Percentiles rank a stretch among this genome's conserved stretches.
phyloP scores from a whole-genome alignment of 2,329 filamentous ascomycete genomes.

The Verticillium alfalfae region DNA sequence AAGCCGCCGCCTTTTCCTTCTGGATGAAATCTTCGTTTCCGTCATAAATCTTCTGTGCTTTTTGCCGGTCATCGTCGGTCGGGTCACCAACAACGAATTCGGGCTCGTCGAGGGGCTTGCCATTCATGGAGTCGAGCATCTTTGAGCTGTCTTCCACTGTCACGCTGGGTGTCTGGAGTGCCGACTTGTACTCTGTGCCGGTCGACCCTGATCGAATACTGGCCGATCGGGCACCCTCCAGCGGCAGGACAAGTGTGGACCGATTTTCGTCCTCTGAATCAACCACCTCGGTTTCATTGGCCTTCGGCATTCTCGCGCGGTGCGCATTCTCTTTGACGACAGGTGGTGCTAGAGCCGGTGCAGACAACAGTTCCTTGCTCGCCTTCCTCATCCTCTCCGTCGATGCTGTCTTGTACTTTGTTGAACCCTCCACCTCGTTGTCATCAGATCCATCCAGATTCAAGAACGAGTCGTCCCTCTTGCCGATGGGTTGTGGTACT shows the following conservation, averaged over 20 bases:
- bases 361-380: neutral
- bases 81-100: constrained; percentile 53
- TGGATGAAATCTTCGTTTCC: constrained; percentile 76
- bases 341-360: neutral
- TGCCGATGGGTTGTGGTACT: constrained; percentile 20
- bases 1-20: constrained; percentile 76
- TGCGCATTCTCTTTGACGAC: constrained; percentile 20
- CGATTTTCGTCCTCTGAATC: constrained; percentile 25
- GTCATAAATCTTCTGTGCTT: constrained; percentile 77
- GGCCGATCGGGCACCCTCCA: constrained; percentile 29
- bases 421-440: constrained; percentile 24
- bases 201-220: constrained; percentile 29
- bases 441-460: constrained; percentile 44
- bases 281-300: constrained; percentile 13
- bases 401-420: constrained; percentile 6
- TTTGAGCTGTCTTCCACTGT: constrained; percentile 35
- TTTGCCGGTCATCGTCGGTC: constrained; percentile 65
- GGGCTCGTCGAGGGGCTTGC: constrained; percentile 50
- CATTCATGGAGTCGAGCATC: constrained; percentile 22
- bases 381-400: constrained; percentile 6
- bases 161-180: constrained; percentile 31
- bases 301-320: constrained; percentile 11
- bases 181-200: constrained; percentile 33
- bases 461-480: constrained; percentile 43
- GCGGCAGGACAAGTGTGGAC: constrained; percentile 35